Conservation (phyloP, 257 asterid species). For the Solanum chmielewskii region DNA sequence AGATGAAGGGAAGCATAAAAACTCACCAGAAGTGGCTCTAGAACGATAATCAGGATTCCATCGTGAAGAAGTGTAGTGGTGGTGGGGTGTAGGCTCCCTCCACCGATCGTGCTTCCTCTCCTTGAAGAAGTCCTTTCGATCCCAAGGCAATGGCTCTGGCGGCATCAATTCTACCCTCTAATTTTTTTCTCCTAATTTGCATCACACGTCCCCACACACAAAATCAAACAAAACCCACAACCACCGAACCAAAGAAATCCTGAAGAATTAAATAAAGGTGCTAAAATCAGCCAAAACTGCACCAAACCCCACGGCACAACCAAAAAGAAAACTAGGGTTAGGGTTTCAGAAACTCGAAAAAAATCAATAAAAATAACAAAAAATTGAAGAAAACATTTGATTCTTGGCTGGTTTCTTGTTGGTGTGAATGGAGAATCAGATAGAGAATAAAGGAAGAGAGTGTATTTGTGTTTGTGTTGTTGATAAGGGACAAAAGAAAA, state of each 20-base stretch:
- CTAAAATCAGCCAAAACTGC: not conserved
- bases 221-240: not conserved
- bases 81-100: conserved; percentile 51
- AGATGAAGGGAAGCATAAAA: not conserved
- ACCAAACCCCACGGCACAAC: not conserved
- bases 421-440: not conserved
- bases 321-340: conserved; percentile 12
- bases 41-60: conserved; percentile 68
- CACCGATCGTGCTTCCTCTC: conserved; percentile 78
- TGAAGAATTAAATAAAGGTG: not conserved
- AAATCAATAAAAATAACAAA: not conserved
- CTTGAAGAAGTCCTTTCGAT: conserved; percentile 81
- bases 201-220: conserved; percentile 21
- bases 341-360: not conserved
- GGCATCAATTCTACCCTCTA: conserved; percentile 53
- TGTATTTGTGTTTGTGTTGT: not conserved
- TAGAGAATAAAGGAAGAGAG: not conserved
- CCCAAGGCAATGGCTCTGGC: conserved; percentile 93
- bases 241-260: not conserved
- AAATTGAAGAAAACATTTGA: not conserved
- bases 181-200: conserved; percentile 29
- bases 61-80: conserved; percentile 35
- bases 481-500: conserved; percentile 14
- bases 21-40: conserved; percentile 54
- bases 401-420: not conserved